A percentile compares a stretch with the other conserved stretches of the same genome.
Conservation (phyloP, 495 filamentous ascomycete genomes). For the Stereocaulon alpinum region DNA sequence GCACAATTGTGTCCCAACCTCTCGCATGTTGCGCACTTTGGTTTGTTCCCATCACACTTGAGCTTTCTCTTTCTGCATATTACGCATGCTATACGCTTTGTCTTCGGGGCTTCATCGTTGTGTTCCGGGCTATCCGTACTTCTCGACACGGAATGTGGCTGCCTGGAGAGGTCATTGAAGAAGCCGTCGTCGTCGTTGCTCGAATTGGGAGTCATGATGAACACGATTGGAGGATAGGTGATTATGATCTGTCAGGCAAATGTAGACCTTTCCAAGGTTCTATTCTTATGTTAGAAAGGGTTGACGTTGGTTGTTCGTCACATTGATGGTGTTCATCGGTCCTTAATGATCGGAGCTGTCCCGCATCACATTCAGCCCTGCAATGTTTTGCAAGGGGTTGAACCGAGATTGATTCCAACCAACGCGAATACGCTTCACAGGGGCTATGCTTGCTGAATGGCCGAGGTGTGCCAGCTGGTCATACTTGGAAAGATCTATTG, state of each 20-base stretch:
- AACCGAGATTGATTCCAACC: neutral
- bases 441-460: too few species aligned
- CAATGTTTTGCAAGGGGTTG: neutral
- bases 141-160: conserved; percentile 26
- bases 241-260: neutral
- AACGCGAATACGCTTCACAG: conserved; percentile 3
- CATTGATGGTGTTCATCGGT: neutral
- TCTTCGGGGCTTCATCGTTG: conserved; percentile 52
- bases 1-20: conserved; percentile 82
- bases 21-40: conserved; percentile 87
- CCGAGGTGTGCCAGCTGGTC: too few species aligned
- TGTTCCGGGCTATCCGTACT: conserved; percentile 26
- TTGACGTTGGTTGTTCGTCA: neutral
- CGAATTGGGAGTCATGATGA: conserved; percentile 34
- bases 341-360: neutral
- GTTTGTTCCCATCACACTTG: conserved; percentile 59
- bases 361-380: conserved; percentile 1
- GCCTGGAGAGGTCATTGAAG: conserved; percentile 48
- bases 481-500: too few species aligned
- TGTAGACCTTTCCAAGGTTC: neutral
- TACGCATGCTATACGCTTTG: conserved; percentile 93
- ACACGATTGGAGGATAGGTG: neutral
- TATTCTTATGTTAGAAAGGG: neutral
- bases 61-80: conserved; percentile 91
- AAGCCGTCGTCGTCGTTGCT: conserved; percentile 34